phyloP scores from a whole-genome alignment of 73 alveolate species.

The Paramecium tetraurelia region DNA sequence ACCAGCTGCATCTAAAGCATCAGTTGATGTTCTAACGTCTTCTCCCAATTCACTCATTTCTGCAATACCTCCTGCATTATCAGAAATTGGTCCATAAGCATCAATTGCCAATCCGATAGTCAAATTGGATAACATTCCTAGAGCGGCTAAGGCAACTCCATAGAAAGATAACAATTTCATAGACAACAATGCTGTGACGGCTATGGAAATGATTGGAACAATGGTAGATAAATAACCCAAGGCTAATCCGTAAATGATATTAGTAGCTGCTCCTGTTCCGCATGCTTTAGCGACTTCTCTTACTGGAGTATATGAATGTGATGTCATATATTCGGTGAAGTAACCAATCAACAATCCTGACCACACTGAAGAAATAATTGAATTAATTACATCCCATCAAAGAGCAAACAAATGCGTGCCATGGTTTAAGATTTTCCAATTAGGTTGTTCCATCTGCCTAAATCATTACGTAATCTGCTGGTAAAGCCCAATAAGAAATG shows the following conservation, averaged over 20 bases:
- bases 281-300: slow-evolving; percentile 91
- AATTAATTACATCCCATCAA: slow-evolving; percentile 66
- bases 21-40: slow-evolving; percentile 90
- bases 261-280: slow-evolving; percentile 95
- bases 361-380: slow-evolving; percentile 65
- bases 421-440: slow-evolving; percentile 43
- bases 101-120: slow-evolving; percentile 92
- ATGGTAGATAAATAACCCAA: slow-evolving; percentile 88
- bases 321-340: slow-evolving; percentile 91
- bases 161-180: slow-evolving; percentile 79
- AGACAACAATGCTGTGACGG: slow-evolving; percentile 75
- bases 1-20: slow-evolving; percentile 97
- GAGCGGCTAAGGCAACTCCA: slow-evolving; percentile 97
- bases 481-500: slow-evolving; percentile 63
- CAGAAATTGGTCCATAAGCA: slow-evolving; percentile 96
- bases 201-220: slow-evolving; percentile 83
- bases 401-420: slow-evolving; percentile 70
- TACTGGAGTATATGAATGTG: slow-evolving; percentile 91
- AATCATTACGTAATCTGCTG: slow-evolving; percentile 63
- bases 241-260: slow-evolving; percentile 93
- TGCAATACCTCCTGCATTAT: slow-evolving; percentile 99
- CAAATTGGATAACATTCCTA: slow-evolving; percentile 95
- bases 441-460: slow-evolving; percentile 53
- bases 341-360: slow-evolving; percentile 85
- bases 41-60: slow-evolving; percentile 92